Conservation (phyloP, 75 land plant genomes). For the Picea glauca region DNA sequence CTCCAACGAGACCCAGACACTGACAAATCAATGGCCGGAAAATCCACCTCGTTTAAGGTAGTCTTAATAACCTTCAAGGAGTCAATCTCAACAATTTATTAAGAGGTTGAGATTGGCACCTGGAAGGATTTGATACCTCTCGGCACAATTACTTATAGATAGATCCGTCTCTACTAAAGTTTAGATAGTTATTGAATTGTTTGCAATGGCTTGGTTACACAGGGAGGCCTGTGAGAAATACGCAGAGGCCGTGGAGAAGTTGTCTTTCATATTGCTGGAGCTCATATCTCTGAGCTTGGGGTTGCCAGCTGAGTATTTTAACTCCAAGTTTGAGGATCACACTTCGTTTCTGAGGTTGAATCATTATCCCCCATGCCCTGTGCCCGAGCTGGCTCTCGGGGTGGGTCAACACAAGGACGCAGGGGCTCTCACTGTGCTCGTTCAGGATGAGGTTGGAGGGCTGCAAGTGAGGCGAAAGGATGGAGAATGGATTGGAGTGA, state of each 20-base stretch:
- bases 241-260: constrained; percentile 37
- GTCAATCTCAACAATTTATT: neutral
- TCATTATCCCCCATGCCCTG: constrained; percentile 79
- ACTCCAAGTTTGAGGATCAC: constrained; percentile 41
- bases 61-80: neutral
- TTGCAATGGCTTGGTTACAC: neutral
- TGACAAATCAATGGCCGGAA: constrained; percentile 65
- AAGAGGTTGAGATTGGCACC: neutral
- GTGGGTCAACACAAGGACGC: constrained; percentile 83
- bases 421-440: constrained; percentile 59
- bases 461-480: constrained; percentile 54
- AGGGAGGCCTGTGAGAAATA: constrained; percentile 50
- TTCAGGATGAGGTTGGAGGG: constrained; percentile 71
- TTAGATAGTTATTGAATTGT: neutral
- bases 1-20: neutral
- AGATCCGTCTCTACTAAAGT: neutral
- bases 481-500: constrained; percentile 76
- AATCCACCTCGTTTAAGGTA: constrained; percentile 47
- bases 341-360: constrained; percentile 55
- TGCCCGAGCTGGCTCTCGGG: constrained; percentile 67
- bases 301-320: constrained; percentile 30
- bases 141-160: neutral
- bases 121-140: neutral
- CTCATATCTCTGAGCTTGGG: constrained; percentile 62
- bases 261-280: constrained; percentile 55